These are phyloP conservation scores for Cladobotryum protrusum DNA, from an alignment of 2,329 filamentous ascomycete genomes.

Conservation along the genomic window DNA sequence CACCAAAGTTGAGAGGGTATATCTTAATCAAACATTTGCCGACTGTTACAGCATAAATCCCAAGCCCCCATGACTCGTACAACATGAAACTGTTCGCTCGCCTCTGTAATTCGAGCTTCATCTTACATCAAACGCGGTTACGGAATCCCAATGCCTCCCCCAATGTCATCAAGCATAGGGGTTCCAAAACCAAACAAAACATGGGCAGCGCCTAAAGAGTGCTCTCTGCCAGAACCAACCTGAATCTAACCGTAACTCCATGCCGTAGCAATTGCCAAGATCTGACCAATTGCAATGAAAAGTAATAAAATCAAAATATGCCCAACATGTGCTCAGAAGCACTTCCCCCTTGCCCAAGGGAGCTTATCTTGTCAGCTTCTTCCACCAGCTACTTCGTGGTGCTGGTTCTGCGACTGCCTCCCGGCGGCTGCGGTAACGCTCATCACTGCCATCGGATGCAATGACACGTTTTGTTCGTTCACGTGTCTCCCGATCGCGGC, in stretches of 20 bases:
- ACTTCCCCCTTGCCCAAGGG: background rate
- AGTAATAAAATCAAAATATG: background rate
- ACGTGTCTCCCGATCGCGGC: constrained; percentile 33
- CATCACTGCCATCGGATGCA: constrained; percentile 39
- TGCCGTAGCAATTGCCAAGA: no score
- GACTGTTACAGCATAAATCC: no score
- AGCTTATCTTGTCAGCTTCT: constrained; percentile 42
- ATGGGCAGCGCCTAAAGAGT: no score
- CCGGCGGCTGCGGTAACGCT: constrained; percentile 36
- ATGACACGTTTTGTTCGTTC: constrained; percentile 24
- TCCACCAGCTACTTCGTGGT: constrained; percentile 55
- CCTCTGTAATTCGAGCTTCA: no score
- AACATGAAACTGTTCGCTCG: background rate
- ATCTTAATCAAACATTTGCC: background rate
- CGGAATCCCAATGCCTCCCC: no score
- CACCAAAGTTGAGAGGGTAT: constrained; percentile 2
- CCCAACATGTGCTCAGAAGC: background rate
- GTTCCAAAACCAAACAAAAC: no score
- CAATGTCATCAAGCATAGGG: no score
- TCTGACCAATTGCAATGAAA: no score
- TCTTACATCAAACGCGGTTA: no score
- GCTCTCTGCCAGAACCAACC: no score
- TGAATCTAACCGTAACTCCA: no score
- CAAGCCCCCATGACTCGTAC: constrained; percentile 13
- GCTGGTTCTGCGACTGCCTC: constrained; percentile 39